These are phyloP conservation scores for Luffa acutangula DNA, from an alignment of 306 rosid species.

Conservation along the genomic window DNA sequence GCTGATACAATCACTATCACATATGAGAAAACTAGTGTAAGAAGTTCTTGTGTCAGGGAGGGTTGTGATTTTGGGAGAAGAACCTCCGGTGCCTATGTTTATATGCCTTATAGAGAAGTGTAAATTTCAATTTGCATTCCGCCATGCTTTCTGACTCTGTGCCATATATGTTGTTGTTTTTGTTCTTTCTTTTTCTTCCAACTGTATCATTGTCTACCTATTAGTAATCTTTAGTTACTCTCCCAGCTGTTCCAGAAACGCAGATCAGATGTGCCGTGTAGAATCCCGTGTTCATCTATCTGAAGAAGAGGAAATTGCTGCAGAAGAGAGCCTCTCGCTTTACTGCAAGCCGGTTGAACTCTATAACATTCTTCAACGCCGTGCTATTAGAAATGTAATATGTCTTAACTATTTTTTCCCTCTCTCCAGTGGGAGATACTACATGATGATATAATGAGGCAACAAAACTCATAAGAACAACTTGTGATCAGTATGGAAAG, in stretches of 20 bases:
- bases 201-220: background rate
- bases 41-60: background rate
- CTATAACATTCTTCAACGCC: constrained; percentile 61
- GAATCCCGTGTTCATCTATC: constrained; percentile 43
- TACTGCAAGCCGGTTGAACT: constrained; percentile 79
- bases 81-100: background rate
- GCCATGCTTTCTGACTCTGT: background rate
- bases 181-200: background rate
- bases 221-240: constrained; percentile 14
- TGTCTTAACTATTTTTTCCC: background rate
- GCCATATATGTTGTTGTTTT: background rate
- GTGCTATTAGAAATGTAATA: constrained; percentile 37
- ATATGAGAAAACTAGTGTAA: background rate
- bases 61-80: background rate
- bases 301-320: constrained; percentile 49
- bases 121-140: background rate
- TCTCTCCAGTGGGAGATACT: background rate
- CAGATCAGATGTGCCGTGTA: constrained; percentile 40
- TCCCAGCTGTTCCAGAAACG: constrained; percentile 28
- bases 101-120: background rate
- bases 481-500: background rate
- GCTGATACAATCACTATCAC: background rate
- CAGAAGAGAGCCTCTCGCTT: constrained; percentile 52
- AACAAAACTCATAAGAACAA: background rate
- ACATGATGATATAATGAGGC: background rate